Evolutionary conservation across 2,329 filamentous ascomycete species (phyloP).

Genomic region (Fusarium humuli): DNA sequence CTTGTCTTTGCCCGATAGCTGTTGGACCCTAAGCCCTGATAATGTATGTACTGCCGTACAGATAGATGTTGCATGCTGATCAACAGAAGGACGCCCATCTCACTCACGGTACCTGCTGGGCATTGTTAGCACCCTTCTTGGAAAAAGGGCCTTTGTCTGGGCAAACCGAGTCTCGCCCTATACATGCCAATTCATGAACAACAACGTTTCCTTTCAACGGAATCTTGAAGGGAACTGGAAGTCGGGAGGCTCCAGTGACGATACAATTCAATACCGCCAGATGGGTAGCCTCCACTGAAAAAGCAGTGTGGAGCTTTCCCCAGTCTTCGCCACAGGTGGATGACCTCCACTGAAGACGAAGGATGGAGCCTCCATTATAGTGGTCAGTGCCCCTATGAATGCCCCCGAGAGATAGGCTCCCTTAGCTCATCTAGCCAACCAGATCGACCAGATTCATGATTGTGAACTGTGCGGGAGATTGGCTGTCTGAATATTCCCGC

Average conservation of each 20-base stretch:
- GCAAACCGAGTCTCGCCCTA: conserved; percentile 1
- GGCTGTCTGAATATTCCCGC: background rate
- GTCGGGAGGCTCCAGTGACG: conserved; percentile 22
- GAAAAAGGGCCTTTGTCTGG: background rate
- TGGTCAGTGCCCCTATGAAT: conserved; percentile 22
- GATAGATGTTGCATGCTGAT: conserved; percentile 3
- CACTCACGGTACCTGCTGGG: conserved; percentile 4
- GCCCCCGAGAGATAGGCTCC: conserved; percentile 13
- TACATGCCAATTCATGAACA: background rate
- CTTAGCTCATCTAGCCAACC: conserved; percentile 25
- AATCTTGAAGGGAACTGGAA: background rate
- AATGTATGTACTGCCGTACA: conserved; percentile 1
- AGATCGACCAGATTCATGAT: conserved; percentile 18
- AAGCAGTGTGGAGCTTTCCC: conserved; percentile 38
- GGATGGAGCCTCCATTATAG: conserved; percentile 17
- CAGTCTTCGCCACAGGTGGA: conserved; percentile 23
- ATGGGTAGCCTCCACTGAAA: conserved; percentile 38
- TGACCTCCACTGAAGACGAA: conserved; percentile 15
- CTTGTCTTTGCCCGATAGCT: conserved; percentile 13
- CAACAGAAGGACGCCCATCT: conserved; percentile 2
- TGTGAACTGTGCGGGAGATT: conserved; percentile 11
- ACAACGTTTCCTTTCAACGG: background rate
- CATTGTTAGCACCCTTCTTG: background rate
- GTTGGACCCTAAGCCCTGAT: conserved; percentile 17
- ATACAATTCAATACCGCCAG: conserved; percentile 1